phyloP scores from a whole-genome alignment of 2,329 filamentous ascomycete genomes.

The Gaeumannomyces sp. region DNA sequence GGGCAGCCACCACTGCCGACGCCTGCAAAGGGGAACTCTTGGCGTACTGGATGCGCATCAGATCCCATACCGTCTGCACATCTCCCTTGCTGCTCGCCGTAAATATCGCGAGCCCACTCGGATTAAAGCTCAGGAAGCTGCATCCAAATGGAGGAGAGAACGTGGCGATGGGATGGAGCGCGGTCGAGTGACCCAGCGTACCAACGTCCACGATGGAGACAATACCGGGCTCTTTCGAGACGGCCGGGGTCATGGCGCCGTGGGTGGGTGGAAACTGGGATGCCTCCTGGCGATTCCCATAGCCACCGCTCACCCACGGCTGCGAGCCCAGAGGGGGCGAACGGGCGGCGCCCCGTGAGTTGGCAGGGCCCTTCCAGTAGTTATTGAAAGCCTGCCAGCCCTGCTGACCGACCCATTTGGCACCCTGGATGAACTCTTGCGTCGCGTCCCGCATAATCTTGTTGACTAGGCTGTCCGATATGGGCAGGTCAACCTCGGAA shows the following conservation, averaged over 20 bases:
- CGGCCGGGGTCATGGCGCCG: slow-evolving; percentile 50
- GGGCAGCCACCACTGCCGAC: slow-evolving; percentile 32
- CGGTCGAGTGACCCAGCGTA: slow-evolving; percentile 43
- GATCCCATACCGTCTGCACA: slow-evolving; percentile 74
- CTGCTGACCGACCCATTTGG: slow-evolving; percentile 71
- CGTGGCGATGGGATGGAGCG: slow-evolving; percentile 59
- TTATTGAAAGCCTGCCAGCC: slow-evolving; percentile 71
- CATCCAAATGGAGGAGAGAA: slow-evolving; percentile 69
- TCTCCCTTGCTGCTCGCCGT: slow-evolving; percentile 81
- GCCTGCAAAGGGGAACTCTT: slow-evolving; percentile 55
- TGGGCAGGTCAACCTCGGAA: slow-evolving; percentile 65
- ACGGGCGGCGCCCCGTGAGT: slow-evolving; percentile 35
- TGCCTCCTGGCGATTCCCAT: slow-evolving; percentile 39
- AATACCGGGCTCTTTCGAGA: slow-evolving; percentile 62
- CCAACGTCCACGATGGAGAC: slow-evolving; percentile 71
- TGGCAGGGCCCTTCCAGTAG: slow-evolving; percentile 62
- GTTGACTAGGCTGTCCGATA: slow-evolving; percentile 65
- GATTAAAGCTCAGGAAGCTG: slow-evolving; percentile 74
- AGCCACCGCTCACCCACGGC: slow-evolving; percentile 38
- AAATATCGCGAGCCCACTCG: slow-evolving; percentile 66
- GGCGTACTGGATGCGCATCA: slow-evolving; percentile 59
- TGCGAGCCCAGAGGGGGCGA: slow-evolving; percentile 37
- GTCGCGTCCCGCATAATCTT: slow-evolving; percentile 74
- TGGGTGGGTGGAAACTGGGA: slow-evolving; percentile 71
- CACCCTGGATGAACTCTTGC: slow-evolving; percentile 69